Evolutionary conservation across 73 alveolate genomes (phyloP), one percentile per base, ranked within the genome.

Genomic region (Paraurostyla sp.): DNA sequence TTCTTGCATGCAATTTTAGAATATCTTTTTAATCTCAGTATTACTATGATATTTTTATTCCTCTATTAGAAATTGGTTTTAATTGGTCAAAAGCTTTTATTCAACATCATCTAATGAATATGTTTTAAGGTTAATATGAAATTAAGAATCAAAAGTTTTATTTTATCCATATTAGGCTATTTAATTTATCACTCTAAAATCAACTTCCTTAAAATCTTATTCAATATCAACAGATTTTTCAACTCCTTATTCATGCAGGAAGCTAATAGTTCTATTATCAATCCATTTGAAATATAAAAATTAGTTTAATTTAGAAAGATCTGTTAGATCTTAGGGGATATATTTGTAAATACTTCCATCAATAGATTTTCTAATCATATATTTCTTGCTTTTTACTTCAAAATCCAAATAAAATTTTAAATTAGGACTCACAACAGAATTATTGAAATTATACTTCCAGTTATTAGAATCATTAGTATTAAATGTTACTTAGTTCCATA

Each of bases 401-500:
- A 13, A 40, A 58, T 65, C 82, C 1, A 65, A 7, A 22, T 65
- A 65, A 30, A 2, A 35, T 38, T 36, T 6, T 11, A 65, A 36
- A 65, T 65, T 16, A 16, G 82, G 82, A 65, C 82, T 65, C 0
- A 65, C 82, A 7, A 65, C 25, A 1, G 82, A 65, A 23, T 65
- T 65, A 30, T 65, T 65, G 11, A 65, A 36, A 38, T 65, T 65
- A 22, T 65, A 65, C 41, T 65, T 65, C 82, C 82, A 65, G 41
- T 65, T 65, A 40, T 65, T 65, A 16, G 82, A 65, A 15, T 65
- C 82, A 38, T 7, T 38, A 11, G 32, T 38, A 11, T 36, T 65
- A 22, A 36, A 65, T 2, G 82, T 65, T 6, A 65, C 42, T 58
- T 65, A 38, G 42, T 65, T 18, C 82, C 82, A 65, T 0, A 65